Base-by-base conservation (phyloP, 352 stramenopile genomes). In the Globisporangium heterothallicum region DNA sequence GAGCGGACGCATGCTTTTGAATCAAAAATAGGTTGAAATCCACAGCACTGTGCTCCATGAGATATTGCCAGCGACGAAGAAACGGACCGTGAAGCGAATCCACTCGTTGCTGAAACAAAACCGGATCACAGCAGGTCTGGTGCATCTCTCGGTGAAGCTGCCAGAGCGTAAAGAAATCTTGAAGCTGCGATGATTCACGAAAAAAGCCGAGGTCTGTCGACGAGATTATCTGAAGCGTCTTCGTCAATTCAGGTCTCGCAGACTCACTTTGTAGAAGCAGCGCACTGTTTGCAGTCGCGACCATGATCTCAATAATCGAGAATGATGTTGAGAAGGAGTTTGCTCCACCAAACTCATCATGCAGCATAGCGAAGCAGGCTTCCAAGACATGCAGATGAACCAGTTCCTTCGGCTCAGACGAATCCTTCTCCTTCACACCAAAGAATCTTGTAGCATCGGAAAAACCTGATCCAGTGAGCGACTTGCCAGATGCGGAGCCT, bases 21-120 rank as follows among this genome's bases (percentile, higher is more conserved):
- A 84, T 75, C 24, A 87, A 52, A 36, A 70, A 89, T 22, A 76
- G 76, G 42, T 92, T 92, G 52, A 92, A 88, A 27, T 89, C 78
- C 10, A 69, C 44, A 6, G 50, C 67, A 50, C 72, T 59, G 13
- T 73, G 61, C 0, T 72, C 48, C 24, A 86, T 56, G 10, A 72
- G 34, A 38, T 62, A 64, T 8, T 56, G 34, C 79, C 79, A 91
- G 4, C 77, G 71, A 10, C 30, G 58, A 18, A 74, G 35, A 32
- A 86, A 88, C 7, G 76, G 64, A 18, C 38, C 43, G 42, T 83
- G 73, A 4, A 71, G 53, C 26, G 29, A 9, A 12, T 64, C 35
- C 19, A 58, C 48, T 56, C 49, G 63, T 19, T 19, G 30, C 26
- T 63, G 56, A 25, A 80, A 60, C 42, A 50, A 27, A 6, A n/a